A percentile compares a stretch with the other conserved stretches of the same genome.
phyloP scores from a whole-genome alignment of 2,329 filamentous ascomycete species.

The Diplodia scrobiculata region DNA sequence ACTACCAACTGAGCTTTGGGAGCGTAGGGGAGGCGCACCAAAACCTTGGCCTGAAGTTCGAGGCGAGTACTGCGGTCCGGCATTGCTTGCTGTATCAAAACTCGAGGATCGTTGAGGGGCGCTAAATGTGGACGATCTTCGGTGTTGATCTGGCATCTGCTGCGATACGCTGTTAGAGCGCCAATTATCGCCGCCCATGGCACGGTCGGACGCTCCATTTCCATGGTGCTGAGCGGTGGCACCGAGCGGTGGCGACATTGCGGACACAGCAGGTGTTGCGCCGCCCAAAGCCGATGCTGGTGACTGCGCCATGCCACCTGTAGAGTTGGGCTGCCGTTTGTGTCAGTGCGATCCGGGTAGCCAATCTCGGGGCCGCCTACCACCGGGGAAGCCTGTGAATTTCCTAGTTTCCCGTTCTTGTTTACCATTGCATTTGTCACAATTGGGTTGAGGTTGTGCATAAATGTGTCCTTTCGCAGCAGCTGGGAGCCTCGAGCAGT shows the following conservation, averaged over 20 bases:
- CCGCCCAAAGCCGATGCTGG: constrained; percentile 37
- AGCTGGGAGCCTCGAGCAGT: constrained; percentile 70
- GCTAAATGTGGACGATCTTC: constrained; percentile 40
- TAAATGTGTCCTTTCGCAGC: constrained; percentile 68
- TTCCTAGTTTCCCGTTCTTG: constrained; percentile 37
- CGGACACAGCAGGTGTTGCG: constrained; percentile 32
- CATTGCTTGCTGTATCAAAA: constrained; percentile 40
- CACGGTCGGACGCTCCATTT: constrained; percentile 32
- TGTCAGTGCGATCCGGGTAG: constrained; percentile 6
- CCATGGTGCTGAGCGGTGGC: constrained; percentile 28
- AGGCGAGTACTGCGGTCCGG: constrained; percentile 42
- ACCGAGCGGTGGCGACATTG: constrained; percentile 43
- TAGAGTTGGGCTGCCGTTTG: neutral
- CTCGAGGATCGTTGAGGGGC: constrained; percentile 42
- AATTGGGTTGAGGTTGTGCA: constrained; percentile 54
- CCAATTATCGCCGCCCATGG: constrained; percentile 44
- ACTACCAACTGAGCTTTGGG: constrained; percentile 38
- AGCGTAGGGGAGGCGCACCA: constrained; percentile 41
- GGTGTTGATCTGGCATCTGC: constrained; percentile 25
- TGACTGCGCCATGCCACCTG: constrained; percentile 33
- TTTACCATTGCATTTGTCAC: constrained; percentile 38
- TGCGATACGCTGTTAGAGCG: constrained; percentile 32
- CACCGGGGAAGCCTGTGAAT: constrained; percentile 35
- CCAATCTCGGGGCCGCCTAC: constrained; percentile 29
- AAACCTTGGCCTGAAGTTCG: constrained; percentile 42